phyloP scores from a whole-genome alignment of 768 basidiomycete genomes.

The Lyophyllum atratum region DNA sequence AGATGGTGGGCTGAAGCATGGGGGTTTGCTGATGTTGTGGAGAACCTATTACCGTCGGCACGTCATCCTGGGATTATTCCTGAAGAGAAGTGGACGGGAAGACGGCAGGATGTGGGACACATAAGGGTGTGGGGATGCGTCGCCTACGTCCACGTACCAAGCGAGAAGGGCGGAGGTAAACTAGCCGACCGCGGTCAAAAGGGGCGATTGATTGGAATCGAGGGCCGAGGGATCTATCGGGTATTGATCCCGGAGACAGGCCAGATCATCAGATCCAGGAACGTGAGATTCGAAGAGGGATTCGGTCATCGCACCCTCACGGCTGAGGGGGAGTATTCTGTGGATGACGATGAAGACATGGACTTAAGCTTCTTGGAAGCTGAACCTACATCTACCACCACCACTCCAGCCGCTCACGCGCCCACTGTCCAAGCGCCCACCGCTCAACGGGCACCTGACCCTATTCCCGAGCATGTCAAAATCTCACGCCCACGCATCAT shows the following conservation, averaged over 20 bases:
- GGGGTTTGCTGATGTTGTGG: neutral
- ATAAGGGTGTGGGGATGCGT: neutral
- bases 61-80: slow-evolving; percentile 2
- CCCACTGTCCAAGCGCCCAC: neutral
- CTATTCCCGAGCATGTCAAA: too few relatives aligned
- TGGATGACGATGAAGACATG: neutral
- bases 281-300: slow-evolving; percentile 19
- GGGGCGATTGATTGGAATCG: slow-evolving; percentile 10
- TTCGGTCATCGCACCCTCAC: slow-evolving; percentile 16
- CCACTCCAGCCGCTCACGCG: neutral
- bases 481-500: neutral
- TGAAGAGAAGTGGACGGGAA: slow-evolving; percentile 11
- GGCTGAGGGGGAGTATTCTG: slow-evolving; percentile 13
- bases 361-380: neutral
- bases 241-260: slow-evolving; percentile 15
- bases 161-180: slow-evolving; percentile 12
- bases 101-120: neutral
- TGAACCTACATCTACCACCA: neutral
- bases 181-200: neutral
- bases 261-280: neutral
- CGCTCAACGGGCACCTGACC: too few relatives aligned
- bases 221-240: slow-evolving; percentile 11
- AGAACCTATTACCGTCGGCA: slow-evolving; percentile 11
- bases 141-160: slow-evolving; percentile 11
- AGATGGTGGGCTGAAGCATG: slow-evolving; percentile 10